phyloP scores from a whole-genome alignment of 805 yeast species.

The Pichia exigua region DNA sequence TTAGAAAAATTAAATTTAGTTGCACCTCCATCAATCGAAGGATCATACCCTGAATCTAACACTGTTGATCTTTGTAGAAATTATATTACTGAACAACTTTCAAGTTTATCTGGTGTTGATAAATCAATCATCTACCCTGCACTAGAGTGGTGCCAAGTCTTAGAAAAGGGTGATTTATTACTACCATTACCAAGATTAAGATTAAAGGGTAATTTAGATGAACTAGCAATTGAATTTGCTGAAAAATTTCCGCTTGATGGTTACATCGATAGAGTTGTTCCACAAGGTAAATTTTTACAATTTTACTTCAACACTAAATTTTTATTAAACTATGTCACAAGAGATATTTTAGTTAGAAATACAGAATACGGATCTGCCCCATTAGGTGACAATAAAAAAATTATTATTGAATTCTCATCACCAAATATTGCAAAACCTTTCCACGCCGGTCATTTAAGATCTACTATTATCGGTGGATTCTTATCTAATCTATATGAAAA shows the following conservation, averaged over 20 bases:
- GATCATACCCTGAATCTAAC: constrained; percentile 70
- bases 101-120: constrained; percentile 66
- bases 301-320: constrained; percentile 69
- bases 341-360: constrained; percentile 56
- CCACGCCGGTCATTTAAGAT: constrained; percentile 98
- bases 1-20: constrained; percentile 22
- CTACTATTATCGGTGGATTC: constrained; percentile 97
- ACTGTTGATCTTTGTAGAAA: constrained; percentile 85
- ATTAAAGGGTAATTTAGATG: constrained; percentile 77
- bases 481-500: constrained; percentile 82
- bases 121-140: constrained; percentile 67
- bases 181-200: constrained; percentile 88
- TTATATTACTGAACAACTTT: constrained; percentile 74
- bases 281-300: constrained; percentile 88
- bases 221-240: constrained; percentile 71
- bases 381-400: constrained; percentile 61
- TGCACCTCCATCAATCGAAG: constrained; percentile 39
- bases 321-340: constrained; percentile 60
- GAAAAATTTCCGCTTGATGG: constrained; percentile 65
- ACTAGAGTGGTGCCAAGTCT: constrained; percentile 76
- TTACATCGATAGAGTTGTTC: constrained; percentile 59
- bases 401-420: constrained; percentile 85
- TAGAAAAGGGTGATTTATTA: constrained; percentile 88
- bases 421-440: constrained; percentile 99
- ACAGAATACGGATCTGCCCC: constrained; percentile 67